Evolutionary conservation across 306 rosid species (phyloP), one percentile per base, ranked within the genome.

Genomic region (Erythrophleum fordii): DNA sequence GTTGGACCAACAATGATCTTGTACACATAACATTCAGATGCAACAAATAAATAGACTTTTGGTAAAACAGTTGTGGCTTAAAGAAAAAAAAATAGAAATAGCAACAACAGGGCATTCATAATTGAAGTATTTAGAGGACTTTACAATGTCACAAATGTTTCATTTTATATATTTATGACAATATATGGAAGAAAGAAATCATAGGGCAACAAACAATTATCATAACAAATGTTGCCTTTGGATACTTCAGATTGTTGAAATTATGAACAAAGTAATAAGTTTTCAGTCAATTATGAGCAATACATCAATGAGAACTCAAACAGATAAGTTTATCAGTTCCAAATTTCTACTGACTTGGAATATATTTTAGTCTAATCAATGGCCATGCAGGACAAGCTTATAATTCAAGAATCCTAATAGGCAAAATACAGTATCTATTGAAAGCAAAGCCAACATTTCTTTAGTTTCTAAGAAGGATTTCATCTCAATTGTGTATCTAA

Each of bases 311-410:
- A 20, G n/a, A 81, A 72, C 61, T 22, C 35, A 35, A 69, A 51
- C 31, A 39, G 44, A 55, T 59, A 8, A 46, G 56, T 53, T 44
- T 9, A 26, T 29, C 68, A 69, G 17, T 26, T 78, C 70, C 81
- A 48, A 69, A 18, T 56, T 78, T 62, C 79, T 73, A 51, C 39
- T 22, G 31, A 28, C 48, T 44, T 22, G 39, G 71, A 67, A 75
- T 17, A 25, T 28, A 37, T 73, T 56, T 62, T 42, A 67, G 20
- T 23, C 45, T 2, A 31, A 23, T 72, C 65, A 49, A n/a, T 22
- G 52, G 5, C 28, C 69, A 28, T 44, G 48, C 41, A 66, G 35
- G 61, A 59, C 49, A 74, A 48, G 23, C 18, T 52, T 53, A 52
- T 52, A 45, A 71, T 31, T 73, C 10, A 77, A 44, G 46, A 26